Conservation (phyloP, 345 rosid genomes). For the Eucalyptus shirleyi region DNA sequence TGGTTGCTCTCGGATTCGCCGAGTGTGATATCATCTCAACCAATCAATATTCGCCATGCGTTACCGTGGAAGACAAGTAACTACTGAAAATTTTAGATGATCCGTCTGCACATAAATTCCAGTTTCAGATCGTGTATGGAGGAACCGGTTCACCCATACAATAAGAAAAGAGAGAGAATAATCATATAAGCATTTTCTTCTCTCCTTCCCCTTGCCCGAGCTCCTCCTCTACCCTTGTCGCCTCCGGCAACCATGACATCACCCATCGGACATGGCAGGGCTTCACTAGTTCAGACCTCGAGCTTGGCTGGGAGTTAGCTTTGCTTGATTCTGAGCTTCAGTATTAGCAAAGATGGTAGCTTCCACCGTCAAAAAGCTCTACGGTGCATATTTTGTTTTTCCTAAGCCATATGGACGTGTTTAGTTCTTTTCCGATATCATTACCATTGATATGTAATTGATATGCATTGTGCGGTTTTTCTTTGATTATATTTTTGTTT, state of each 20-base stretch:
- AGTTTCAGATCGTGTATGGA: not conserved
- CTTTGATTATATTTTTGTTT: not conserved
- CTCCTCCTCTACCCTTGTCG: not conserved
- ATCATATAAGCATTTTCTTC: not conserved
- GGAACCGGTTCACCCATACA: not conserved
- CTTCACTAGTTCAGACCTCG: not conserved
- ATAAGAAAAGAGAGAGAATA: not conserved
- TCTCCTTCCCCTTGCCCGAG: not conserved
- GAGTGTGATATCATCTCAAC: not conserved
- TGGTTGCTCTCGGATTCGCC: not conserved
- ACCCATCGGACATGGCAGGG: not conserved
- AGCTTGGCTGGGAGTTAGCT: not conserved
- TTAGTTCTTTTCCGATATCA: no score
- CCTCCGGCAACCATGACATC: not conserved
- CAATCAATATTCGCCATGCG: not conserved
- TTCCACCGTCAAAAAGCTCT: not conserved
- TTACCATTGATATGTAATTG: not conserved
- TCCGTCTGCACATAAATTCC: not conserved
- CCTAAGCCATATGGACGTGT: no score
- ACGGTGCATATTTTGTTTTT: no score
- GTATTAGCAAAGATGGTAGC: not conserved
- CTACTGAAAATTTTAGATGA: not conserved
- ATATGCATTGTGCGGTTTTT: not conserved
- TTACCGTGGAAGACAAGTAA: not conserved
- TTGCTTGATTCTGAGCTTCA: not conserved